These are phyloP conservation scores for Exophiala spinifera DNA, from an alignment of 2,329 filamentous ascomycete genomes.

Conservation along the genomic window DNA sequence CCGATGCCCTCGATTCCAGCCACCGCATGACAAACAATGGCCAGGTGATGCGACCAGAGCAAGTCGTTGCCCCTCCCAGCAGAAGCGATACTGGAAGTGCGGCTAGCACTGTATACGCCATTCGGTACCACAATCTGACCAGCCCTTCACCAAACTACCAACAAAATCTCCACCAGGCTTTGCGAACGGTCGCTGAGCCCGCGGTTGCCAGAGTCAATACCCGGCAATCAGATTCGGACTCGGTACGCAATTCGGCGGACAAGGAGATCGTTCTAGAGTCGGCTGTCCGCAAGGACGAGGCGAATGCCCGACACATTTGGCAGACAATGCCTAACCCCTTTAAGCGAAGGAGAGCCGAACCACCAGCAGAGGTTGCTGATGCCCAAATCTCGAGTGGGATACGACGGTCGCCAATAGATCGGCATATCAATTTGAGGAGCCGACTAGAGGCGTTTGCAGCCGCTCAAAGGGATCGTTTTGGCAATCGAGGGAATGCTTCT, in stretches of 20 bases:
- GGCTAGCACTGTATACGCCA: conserved; percentile 62
- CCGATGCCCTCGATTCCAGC: conserved; percentile 19
- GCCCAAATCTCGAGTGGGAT: conserved; percentile 50
- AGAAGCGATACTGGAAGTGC: conserved; percentile 61
- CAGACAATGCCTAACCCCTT: conserved; percentile 56
- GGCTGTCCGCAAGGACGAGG: conserved; percentile 28
- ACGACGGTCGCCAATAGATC: conserved; percentile 24
- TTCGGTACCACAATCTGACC: conserved; percentile 57
- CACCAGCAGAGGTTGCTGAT: conserved; percentile 58
- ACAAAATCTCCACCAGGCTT: background rate
- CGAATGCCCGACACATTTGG: conserved; percentile 43
- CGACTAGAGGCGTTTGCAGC: conserved; percentile 49
- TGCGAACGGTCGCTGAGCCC: background rate
- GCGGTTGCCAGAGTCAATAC: conserved; percentile 10
- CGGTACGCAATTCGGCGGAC: conserved; percentile 10
- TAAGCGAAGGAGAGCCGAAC: conserved; percentile 55
- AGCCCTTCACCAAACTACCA: conserved; percentile 42
- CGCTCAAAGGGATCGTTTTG: conserved; percentile 45
- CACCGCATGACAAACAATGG: conserved; percentile 42
- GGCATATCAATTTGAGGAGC: conserved; percentile 41
- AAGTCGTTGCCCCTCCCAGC: conserved; percentile 56
- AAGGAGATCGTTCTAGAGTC: conserved; percentile 26
- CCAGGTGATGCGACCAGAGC: conserved; percentile 27
- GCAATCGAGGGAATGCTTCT: conserved; percentile 36
- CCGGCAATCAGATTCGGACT: conserved; percentile 10